phyloP scores from a whole-genome alignment of 2,329 filamentous ascomycete species.

The Botrytis fragariae region DNA sequence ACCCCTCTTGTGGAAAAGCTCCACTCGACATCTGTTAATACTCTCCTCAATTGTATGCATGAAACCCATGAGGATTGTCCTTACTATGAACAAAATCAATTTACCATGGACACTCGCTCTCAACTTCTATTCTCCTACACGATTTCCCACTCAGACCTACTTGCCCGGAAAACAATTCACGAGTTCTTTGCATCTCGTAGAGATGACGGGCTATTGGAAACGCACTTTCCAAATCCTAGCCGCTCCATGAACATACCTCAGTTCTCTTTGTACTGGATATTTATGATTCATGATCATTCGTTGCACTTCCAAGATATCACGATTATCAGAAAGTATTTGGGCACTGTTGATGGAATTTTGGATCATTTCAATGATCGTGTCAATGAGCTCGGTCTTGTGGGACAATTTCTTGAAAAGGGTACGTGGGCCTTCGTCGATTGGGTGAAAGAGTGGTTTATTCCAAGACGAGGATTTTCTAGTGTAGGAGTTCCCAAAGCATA shows the following conservation, averaged over 20 bases:
- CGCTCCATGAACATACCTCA: neutral
- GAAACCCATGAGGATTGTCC: constrained; percentile 40
- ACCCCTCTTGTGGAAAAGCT: neutral
- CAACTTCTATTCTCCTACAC: constrained; percentile 39
- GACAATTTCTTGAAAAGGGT: neutral
- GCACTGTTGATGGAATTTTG: neutral
- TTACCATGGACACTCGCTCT: constrained; percentile 32
- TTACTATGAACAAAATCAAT: constrained; percentile 41
- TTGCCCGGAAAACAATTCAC: constrained; percentile 38
- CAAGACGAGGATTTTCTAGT: neutral
- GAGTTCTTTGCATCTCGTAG: constrained; percentile 10
- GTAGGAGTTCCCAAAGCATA: constrained; percentile 8
- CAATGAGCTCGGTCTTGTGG: neutral
- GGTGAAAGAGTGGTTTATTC: constrained; percentile 6
- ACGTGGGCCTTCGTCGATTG: constrained; percentile 9
- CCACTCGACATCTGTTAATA: constrained; percentile 17
- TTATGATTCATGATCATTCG: constrained; percentile 9
- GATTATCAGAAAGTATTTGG: neutral
- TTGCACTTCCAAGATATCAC: neutral
- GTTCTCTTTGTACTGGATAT: neutral
- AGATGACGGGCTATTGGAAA: constrained; percentile 32
- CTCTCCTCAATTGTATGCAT: constrained; percentile 24
- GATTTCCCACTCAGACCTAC: constrained; percentile 37
- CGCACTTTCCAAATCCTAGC: constrained; percentile 36
- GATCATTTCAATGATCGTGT: neutral